A percentile compares a stretch with the other conserved stretches of the same genome.
phyloP scores from a whole-genome alignment of 371 early-diverging fungal species.

The Mucor plumbeus region DNA sequence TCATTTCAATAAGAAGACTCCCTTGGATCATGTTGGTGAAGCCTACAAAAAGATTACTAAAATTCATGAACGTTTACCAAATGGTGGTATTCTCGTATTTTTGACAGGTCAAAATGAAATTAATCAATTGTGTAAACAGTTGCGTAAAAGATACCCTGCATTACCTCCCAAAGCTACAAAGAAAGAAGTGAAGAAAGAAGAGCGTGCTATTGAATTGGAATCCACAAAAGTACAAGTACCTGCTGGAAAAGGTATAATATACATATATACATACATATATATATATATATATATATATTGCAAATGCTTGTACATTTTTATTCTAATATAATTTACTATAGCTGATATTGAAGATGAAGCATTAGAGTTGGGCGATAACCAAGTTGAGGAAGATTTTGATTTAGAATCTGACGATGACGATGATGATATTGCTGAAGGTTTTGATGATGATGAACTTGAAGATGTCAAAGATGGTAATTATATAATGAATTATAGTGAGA shows the following conservation, averaged over 20 bases:
- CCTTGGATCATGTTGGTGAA: constrained; percentile 76
- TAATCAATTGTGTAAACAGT: constrained; percentile 71
- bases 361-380: constrained; percentile 61
- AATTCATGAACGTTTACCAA: constrained; percentile 89
- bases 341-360: constrained; percentile 68
- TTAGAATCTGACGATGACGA: constrained; percentile 50
- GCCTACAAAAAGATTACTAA: constrained; percentile 89
- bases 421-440: constrained; percentile 45
- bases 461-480: constrained; percentile 36
- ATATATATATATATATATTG: too few species aligned
- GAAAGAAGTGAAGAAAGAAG: constrained; percentile 35
- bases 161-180: constrained; percentile 41
- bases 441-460: constrained; percentile 55
- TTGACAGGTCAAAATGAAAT: constrained; percentile 95
- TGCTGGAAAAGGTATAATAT: constrained; percentile 51
- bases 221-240: constrained; percentile 32
- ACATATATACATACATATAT: too few species aligned
- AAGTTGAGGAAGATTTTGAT: constrained; percentile 62
- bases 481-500: too few species aligned
- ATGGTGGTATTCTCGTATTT: constrained; percentile 93
- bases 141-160: constrained; percentile 72
- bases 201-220: constrained; percentile 44
- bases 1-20: constrained; percentile 84
- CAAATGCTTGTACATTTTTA: neutral
- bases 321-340: constrained; percentile 5